Evolutionary conservation across 768 basidiomycete species (phyloP).

Genomic region (Pholiota conissans): DNA sequence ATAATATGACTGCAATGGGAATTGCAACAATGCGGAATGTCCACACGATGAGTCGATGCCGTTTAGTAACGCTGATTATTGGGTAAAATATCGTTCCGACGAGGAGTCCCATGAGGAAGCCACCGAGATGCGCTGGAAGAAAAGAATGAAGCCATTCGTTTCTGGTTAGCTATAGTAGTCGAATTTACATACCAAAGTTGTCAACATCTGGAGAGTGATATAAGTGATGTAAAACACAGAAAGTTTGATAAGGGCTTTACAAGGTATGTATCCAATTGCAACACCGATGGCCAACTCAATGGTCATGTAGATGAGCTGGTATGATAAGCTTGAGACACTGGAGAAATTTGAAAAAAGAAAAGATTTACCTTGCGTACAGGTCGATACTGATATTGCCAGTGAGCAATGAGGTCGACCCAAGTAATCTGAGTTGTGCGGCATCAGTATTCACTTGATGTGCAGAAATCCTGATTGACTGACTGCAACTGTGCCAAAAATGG

Average conservation of each 20-base stretch:
- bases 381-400: conserved; percentile 87
- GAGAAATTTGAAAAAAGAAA: neutral
- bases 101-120: conserved; percentile 82
- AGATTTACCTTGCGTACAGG: conserved; percentile 72
- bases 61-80: conserved; percentile 77
- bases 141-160: conserved; percentile 4
- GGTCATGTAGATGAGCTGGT: conserved; percentile 78
- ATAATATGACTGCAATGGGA: conserved; percentile 76
- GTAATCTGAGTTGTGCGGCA: too few species aligned
- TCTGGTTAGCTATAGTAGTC: neutral
- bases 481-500: conserved; percentile 85
- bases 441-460: too few species aligned
- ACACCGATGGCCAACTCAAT: conserved; percentile 87
- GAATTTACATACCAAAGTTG: conserved; percentile 68
- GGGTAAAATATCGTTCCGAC: conserved; percentile 86
- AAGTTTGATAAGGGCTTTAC: conserved; percentile 36
- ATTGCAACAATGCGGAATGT: conserved; percentile 69
- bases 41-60: conserved; percentile 75
- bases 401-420: conserved; percentile 88
- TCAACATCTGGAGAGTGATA: conserved; percentile 61
- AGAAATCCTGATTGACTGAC: conserved; percentile 49
- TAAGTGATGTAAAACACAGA: neutral
- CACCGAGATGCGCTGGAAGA: conserved; percentile 76
- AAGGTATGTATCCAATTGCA: conserved; percentile 82
- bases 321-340: neutral